Base-by-base conservation (phyloP, 805 yeast species). In the Komagataella mondaviorum region DNA sequence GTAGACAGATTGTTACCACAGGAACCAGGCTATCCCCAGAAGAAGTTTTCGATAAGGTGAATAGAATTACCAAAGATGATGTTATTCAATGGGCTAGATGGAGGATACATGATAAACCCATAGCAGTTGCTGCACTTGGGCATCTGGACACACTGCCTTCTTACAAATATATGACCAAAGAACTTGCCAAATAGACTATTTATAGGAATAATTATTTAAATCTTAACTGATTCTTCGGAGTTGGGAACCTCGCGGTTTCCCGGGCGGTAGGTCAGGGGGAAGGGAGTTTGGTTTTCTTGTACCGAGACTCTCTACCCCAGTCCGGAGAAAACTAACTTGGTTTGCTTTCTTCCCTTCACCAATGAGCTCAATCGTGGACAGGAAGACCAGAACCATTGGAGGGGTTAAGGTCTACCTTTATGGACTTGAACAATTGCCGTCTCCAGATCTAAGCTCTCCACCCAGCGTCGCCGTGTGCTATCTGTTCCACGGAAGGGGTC, bases 1-100 rank as follows among this genome's bases (percentile, higher is more conserved):
- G 99, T 23, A 83, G 99, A 68, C 99, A 93, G 67, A 74, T 93
- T 52, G 96, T 93, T 47, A 91, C 96, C 51, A 90, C 98, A 3
- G 99, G 99, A 30, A 76, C 70, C 59, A 72, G 88, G 59, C 71
- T 83, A 56, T 68, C 84, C 6, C 89, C 93, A 4, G 85, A 81
- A 62, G 88, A 83, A 56, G 83, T 83, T 10, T 85, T 84, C 61
- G 73, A 76, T 52, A 77, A 84, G 54, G 93, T 93, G 12, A 89
- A 88, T 59, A 71, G 76, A 48, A 86, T 93, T 55, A 78, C 88
- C 7, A 83, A 78, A 60, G 76, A 80, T 44, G 97, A 89, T 64
- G 87, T 93, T 47, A 77, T 85, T 43, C 72, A 76, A 55, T 95
- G 97, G 95, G 95, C 96, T 47, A 85, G 85, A 61, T 84, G 84